Evolutionary conservation across 2,329 filamentous ascomycete genomes (phyloP).

Genomic region (Fusarium cicatricum): DNA sequence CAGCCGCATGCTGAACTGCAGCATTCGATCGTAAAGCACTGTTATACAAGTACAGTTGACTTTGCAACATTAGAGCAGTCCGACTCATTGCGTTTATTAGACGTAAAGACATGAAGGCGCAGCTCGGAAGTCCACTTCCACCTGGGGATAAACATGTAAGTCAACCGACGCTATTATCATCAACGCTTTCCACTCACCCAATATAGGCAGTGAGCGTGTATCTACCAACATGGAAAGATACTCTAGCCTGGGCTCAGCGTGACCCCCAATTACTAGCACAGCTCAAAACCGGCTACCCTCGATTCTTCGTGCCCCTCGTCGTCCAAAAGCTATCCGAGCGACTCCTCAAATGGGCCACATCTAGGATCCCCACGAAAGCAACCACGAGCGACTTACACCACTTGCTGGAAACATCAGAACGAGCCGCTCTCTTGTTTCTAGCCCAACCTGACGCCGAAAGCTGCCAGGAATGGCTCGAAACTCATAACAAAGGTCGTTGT

Average conservation of each 20-base stretch:
- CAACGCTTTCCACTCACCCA: background rate
- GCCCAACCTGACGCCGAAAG: slow-evolving; percentile 15
- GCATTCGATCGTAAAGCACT: no score
- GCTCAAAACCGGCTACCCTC: slow-evolving; percentile 41
- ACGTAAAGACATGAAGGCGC: slow-evolving; percentile 8
- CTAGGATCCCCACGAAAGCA: background rate
- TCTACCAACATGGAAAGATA: slow-evolving; percentile 43
- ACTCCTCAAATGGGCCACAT: slow-evolving; percentile 29
- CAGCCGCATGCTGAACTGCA: no score
- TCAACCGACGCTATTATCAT: background rate
- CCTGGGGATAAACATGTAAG: slow-evolving; percentile 41
- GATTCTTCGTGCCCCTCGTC: slow-evolving; percentile 40
- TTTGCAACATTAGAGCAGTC: no score
- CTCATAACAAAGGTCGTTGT: background rate
- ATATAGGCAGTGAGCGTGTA: slow-evolving; percentile 43
- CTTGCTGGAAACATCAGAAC: background rate
- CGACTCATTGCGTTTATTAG: background rate
- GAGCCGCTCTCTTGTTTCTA: slow-evolving; percentile 23
- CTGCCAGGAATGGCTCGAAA: slow-evolving; percentile 32
- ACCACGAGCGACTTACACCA: background rate
- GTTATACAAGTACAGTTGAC: no score
- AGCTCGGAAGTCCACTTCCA: slow-evolving; percentile 37
- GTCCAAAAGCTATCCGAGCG: slow-evolving; percentile 31
- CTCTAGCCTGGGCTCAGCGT: slow-evolving; percentile 34
- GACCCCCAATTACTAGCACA: slow-evolving; percentile 32